Evolutionary conservation across 2,329 filamentous ascomycete genomes (phyloP).

Genomic region (Setomelanomma holmii): DNA sequence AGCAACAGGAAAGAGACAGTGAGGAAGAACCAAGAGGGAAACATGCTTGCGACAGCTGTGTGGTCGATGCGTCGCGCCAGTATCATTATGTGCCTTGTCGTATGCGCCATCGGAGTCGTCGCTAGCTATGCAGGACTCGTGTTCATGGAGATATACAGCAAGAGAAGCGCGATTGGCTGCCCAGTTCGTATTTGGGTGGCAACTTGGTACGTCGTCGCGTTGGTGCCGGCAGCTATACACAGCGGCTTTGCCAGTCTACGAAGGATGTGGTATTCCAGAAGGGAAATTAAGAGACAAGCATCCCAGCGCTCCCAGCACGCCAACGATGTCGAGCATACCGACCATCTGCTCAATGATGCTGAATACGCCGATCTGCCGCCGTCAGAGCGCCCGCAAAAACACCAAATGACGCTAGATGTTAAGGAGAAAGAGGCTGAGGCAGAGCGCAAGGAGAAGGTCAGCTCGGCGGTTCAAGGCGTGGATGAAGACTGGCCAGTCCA

Average conservation of each 20-base stretch:
- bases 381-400: not conserved
- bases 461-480: slow-evolving; percentile 33
- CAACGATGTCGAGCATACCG: not conserved
- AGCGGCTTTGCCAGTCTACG: slow-evolving; percentile 16
- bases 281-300: not conserved
- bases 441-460: slow-evolving; percentile 9
- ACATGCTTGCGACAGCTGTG: slow-evolving; percentile 12
- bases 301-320: not conserved
- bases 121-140: slow-evolving; percentile 24
- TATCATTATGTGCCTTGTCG: not conserved
- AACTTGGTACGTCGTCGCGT: slow-evolving; percentile 31
- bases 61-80: slow-evolving; percentile 6
- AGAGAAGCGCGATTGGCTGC: slow-evolving; percentile 41
- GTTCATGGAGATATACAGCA: slow-evolving; percentile 40
- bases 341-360: not conserved
- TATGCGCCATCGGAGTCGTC: slow-evolving; percentile 6
- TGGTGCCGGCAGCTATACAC: slow-evolving; percentile 36
- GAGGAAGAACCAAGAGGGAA: slow-evolving; percentile 3
- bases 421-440: not conserved
- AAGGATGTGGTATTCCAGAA: slow-evolving; percentile 5
- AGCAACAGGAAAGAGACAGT: slow-evolving; percentile 4
- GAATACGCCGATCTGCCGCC: not conserved
- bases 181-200: slow-evolving; percentile 33
- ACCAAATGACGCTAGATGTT: not conserved
- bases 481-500: slow-evolving; percentile 40